phyloP scores from a whole-genome alignment of 352 stramenopile genomes.

The Phytophthora pluvialis region DNA sequence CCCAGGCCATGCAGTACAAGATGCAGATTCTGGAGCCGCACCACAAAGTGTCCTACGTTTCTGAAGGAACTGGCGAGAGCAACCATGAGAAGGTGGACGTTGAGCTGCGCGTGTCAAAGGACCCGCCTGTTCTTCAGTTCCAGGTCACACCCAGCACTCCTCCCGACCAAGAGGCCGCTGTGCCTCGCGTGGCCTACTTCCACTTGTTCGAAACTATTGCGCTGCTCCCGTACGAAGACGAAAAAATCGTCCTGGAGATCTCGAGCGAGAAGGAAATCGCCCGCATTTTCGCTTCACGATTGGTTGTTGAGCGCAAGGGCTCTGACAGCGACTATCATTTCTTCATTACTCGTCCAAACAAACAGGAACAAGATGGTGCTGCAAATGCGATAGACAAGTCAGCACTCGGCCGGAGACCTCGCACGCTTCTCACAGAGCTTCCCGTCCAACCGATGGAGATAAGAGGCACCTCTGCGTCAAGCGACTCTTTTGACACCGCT shows the following conservation, averaged over 20 bases:
- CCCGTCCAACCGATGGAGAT: constrained; percentile 24
- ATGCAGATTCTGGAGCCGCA: constrained; percentile 46
- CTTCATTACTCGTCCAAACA: constrained; percentile 27
- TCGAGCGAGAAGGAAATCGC: constrained; percentile 42
- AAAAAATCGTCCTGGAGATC: constrained; percentile 36
- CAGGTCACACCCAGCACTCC: constrained; percentile 24
- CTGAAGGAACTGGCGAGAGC: constrained; percentile 8
- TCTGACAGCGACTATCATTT: constrained; percentile 40
- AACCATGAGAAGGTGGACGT: constrained; percentile 26
- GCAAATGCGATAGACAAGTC: neutral
- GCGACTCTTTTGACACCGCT: constrained; percentile 2
- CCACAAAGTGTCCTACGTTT: constrained; percentile 20
- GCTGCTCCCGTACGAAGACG: constrained; percentile 40
- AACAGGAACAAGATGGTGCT: neutral
- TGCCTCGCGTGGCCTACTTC: constrained; percentile 38
- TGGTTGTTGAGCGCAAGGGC: constrained; percentile 31
- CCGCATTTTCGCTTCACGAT: constrained; percentile 26
- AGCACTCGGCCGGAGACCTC: neutral
- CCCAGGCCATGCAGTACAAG: constrained; percentile 46
- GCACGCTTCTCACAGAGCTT: constrained; percentile 38
- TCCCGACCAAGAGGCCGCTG: constrained; percentile 9
- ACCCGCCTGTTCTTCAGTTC: constrained; percentile 42
- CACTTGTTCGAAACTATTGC: constrained; percentile 50
- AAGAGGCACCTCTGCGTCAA: constrained; percentile 9
- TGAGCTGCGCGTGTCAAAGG: constrained; percentile 39